A percentile compares a stretch with the other conserved stretches of the same genome.
phyloP scores from a whole-genome alignment of 805 yeast genomes.

The Candida peoriensis region DNA sequence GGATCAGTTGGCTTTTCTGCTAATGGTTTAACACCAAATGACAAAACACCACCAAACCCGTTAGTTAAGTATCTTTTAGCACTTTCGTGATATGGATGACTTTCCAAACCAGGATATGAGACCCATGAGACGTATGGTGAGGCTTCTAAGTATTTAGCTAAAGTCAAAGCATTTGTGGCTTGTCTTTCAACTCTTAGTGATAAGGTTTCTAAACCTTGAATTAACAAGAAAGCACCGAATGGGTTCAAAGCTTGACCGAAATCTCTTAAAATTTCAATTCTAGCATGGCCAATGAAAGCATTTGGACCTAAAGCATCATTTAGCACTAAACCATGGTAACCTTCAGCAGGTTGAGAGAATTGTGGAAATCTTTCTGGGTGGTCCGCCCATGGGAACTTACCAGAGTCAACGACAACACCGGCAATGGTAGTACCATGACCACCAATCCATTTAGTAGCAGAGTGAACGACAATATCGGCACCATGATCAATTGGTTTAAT shows the following conservation, averaged over 20 bases:
- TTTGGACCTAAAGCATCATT: conserved; percentile 76
- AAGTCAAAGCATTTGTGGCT: conserved; percentile 70
- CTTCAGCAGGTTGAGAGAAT: conserved; percentile 84
- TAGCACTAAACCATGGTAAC: conserved; percentile 84
- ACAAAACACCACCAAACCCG: conserved; percentile 84
- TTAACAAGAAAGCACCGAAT: conserved; percentile 75
- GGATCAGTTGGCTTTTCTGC: conserved; percentile 48
- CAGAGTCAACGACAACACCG: conserved; percentile 86
- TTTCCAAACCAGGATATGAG: conserved; percentile 83
- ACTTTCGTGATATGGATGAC: conserved; percentile 69
- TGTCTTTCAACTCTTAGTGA: conserved; percentile 94
- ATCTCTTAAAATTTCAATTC: conserved; percentile 86
- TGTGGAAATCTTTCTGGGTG: conserved; percentile 89
- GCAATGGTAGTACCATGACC: conserved; percentile 96
- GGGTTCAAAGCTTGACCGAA: conserved; percentile 89
- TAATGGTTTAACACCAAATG: conserved; percentile 80
- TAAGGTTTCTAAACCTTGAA: conserved; percentile 92
- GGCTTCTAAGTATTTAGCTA: conserved; percentile 72
- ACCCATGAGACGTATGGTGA: conserved; percentile 82
- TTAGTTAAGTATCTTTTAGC: conserved; percentile 78
- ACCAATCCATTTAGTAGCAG: conserved; percentile 97
- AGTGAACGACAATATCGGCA: conserved; percentile 87
- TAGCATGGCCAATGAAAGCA: conserved; percentile 75
- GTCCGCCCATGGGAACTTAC: conserved; percentile 87
- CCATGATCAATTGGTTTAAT: conserved; percentile 83